Base-by-base conservation (phyloP, 176 grass and related monocot genomes). In the Hordeum marinum region DNA sequence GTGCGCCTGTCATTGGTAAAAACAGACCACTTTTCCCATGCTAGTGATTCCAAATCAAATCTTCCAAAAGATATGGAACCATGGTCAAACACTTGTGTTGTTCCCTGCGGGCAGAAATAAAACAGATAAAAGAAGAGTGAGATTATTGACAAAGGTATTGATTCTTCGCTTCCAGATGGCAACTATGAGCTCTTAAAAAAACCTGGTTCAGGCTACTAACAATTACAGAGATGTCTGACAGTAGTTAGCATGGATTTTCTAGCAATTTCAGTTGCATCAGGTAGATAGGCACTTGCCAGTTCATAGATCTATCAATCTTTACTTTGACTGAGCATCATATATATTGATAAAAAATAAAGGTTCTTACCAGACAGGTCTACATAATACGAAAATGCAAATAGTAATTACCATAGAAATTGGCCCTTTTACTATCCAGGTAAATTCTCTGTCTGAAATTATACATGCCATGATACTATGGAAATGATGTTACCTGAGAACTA, bases 41-140 rank as follows among this genome's bases (percentile, higher is more conserved):
- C 91, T 58, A 99, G 75, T 10, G 96, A 92, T 86, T 99, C 96
- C 36, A 92, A 75, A 63, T 95, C 91, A 79, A 99, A 99, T 90
- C 90, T 94, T 88, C 96, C 96, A 87, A 99, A 99, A 75, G 96
- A 99, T 90, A 99, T 90, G 58, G 96, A 99, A 57, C 96, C 96
- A 52, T 98, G 96, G 79, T 92, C 88, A 82, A 99, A 91, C 86
- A 99, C 83, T 88, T 91, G 91, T 0, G 93, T 72, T 54, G 89
- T 55, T 75, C 86, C 93, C 96, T 98, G 63, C 81, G 87, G 39
- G 55, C 45, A 67, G 55, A 76, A 87, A 68, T 78, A 68, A 32
- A 3, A 42, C 17, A 48, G 3, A 80, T 59, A 84, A 26, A 68
- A 68, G 43, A 84, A 20, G 7, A 11, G 57, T 69, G 66, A 83